phyloP scores from a whole-genome alignment of 805 yeast species.

The Candida chilensis region DNA sequence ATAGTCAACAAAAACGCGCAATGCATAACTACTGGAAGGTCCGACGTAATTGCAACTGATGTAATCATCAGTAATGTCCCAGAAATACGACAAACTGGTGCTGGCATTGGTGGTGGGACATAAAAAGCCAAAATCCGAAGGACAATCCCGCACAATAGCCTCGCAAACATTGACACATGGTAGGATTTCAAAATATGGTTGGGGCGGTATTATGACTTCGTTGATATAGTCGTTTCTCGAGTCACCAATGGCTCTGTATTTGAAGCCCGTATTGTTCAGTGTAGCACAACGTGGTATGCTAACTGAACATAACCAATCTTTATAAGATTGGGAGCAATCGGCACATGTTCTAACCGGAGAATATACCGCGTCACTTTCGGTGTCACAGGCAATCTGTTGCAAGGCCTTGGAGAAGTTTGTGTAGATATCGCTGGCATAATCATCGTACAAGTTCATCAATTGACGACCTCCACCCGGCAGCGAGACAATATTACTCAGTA shows the following conservation, averaged over 20 bases:
- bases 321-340: constrained; percentile 64
- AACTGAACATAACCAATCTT: constrained; percentile 84
- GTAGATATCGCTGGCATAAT: constrained; percentile 45
- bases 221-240: constrained; percentile 59
- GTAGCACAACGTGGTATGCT: constrained; percentile 82
- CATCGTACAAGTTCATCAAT: constrained; percentile 43
- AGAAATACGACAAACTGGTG: constrained; percentile 30
- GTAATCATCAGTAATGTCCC: constrained; percentile 18
- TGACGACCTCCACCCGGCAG: constrained; percentile 17
- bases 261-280: constrained; percentile 29
- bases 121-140: constrained; percentile 59
- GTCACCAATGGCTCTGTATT: constrained; percentile 30
- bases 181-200: constrained; percentile 64
- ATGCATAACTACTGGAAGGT: constrained; percentile 1
- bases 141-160: constrained; percentile 76
- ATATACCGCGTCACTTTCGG: constrained; percentile 52
- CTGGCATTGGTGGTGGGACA: constrained; percentile 50
- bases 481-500: constrained; percentile 17
- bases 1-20: neutral
- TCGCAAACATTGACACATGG: constrained; percentile 85
- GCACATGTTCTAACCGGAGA: constrained; percentile 70
- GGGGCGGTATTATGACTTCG: constrained; percentile 39
- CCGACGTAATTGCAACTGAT: constrained; percentile 34
- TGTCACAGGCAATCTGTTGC: constrained; percentile 70
- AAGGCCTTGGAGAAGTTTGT: constrained; percentile 66